phyloP scores from a whole-genome alignment of 2,329 filamentous ascomycete species.

The Calonectria montana region DNA sequence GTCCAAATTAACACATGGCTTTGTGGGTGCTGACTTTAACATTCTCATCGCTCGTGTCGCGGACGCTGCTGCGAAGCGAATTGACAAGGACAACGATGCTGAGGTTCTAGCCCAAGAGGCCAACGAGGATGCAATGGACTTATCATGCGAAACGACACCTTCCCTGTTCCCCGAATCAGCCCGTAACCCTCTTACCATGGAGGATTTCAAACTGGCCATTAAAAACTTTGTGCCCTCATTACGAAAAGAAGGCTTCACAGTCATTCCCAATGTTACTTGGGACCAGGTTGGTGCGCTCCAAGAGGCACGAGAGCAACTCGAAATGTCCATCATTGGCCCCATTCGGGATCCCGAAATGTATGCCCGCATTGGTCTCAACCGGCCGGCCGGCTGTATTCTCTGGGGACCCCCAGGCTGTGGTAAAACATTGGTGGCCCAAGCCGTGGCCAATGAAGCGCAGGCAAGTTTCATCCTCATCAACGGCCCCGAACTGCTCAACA shows the following conservation, averaged over 20 bases:
- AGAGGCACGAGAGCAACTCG: slow-evolving; percentile 82
- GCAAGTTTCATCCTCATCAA: slow-evolving; percentile 99
- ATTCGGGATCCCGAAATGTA: slow-evolving; percentile 87
- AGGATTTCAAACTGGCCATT: slow-evolving; percentile 80
- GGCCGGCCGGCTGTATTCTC: slow-evolving; percentile 88
- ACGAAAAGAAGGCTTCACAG: slow-evolving; percentile 92
- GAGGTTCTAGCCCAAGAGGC: not conserved
- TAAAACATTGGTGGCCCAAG: slow-evolving; percentile 96
- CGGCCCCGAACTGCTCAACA: slow-evolving; percentile 95
- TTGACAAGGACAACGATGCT: slow-evolving; percentile 29
- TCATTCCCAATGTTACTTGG: slow-evolving; percentile 94
- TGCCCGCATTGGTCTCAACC: slow-evolving; percentile 79
- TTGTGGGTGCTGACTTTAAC: slow-evolving; percentile 89
- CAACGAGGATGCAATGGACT: slow-evolving; percentile 32
- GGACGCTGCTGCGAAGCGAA: slow-evolving; percentile 50
- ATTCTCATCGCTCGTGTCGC: slow-evolving; percentile 64
- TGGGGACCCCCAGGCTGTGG: slow-evolving; percentile 98
- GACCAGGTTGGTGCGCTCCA: slow-evolving; percentile 87
- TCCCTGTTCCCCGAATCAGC: slow-evolving; percentile 10
- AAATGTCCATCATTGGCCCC: slow-evolving; percentile 88
- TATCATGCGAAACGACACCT: slow-evolving; percentile 4
- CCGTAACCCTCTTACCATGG: slow-evolving; percentile 33
- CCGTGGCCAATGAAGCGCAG: slow-evolving; percentile 93
- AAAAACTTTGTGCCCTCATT: slow-evolving; percentile 71
- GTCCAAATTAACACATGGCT: slow-evolving; percentile 89